Evolutionary conservation across 2,329 filamentous ascomycete species (phyloP).

Genomic region (Dactylonectria estremocensis): DNA sequence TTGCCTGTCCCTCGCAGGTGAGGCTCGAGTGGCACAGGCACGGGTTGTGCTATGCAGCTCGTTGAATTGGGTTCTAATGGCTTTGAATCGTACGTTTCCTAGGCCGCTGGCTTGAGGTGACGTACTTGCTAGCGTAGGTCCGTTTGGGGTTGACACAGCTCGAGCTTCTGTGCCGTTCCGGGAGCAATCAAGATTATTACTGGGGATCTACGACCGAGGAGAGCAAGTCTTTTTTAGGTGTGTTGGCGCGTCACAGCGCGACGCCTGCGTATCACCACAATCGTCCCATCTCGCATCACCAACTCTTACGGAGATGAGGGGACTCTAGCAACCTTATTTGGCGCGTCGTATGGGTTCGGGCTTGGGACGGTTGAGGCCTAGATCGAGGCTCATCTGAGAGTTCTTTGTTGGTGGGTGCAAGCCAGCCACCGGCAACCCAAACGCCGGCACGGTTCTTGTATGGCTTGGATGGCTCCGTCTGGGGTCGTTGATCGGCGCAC

Average conservation of each 20-base stretch:
- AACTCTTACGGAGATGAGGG: background rate
- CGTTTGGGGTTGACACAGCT: slow-evolving; percentile 39
- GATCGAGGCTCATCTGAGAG: slow-evolving; percentile 28
- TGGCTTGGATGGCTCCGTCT: too few species aligned
- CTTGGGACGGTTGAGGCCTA: slow-evolving; percentile 25
- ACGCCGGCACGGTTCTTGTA: slow-evolving; percentile 21
- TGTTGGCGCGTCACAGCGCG: slow-evolving; percentile 21
- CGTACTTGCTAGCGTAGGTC: slow-evolving; percentile 30
- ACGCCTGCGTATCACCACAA: slow-evolving; percentile 13
- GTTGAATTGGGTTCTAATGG: background rate
- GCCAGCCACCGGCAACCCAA: slow-evolving; percentile 32
- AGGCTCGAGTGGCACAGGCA: background rate
- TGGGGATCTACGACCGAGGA: slow-evolving; percentile 18
- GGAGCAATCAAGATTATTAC: slow-evolving; percentile 6
- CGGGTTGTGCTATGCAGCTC: background rate
- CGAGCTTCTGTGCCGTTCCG: slow-evolving; percentile 25
- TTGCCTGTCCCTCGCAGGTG: background rate
- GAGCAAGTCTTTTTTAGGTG: slow-evolving; percentile 1
- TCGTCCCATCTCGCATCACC: slow-evolving; percentile 7
- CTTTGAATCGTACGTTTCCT: slow-evolving; percentile 23
- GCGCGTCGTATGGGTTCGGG: background rate
- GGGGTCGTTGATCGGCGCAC: slow-evolving; percentile 23
- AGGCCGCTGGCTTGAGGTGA: slow-evolving; percentile 20
- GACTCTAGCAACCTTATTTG: slow-evolving; percentile 20
- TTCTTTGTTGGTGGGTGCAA: slow-evolving; percentile 29